Evolutionary conservation across 2,329 filamentous ascomycete species (phyloP), one percentile per base, ranked within the genome.

Genomic region (Escovopsis sp.): DNA sequence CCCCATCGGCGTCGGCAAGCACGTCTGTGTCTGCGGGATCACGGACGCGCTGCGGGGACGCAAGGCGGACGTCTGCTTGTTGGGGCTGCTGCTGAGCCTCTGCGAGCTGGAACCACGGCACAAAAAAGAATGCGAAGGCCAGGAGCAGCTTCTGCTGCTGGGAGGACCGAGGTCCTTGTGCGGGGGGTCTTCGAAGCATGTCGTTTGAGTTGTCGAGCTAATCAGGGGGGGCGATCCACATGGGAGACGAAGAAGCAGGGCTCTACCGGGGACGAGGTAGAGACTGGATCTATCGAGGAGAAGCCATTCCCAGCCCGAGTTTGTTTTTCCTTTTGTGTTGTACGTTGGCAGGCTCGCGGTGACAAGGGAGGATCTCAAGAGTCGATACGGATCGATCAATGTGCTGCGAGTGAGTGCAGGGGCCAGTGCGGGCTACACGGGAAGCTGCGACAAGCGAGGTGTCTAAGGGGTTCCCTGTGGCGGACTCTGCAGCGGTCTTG

Each of bases 101-200:
- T 64, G 72, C 71, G 51, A 77, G 62, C 43, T 62, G 61, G 38
- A 68, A 54, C 63, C 67, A 73, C 42, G 75, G 73, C 45, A 80
- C 58, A 43, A 80, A 60, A 44, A 80, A 62, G 48, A 77, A 59
- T 52, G 70, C 72, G 58, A 78, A 67, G 59, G 73, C 71, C 58
- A 76, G 56, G 58, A 72, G 54, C 53, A 65, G 59, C 57, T 62
- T 65, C 54, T 65, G 61, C 59, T 69, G 64, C 46, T 61, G 60
- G 49, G 60, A 60, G 57, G 61, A 57, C 65, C 65, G 61, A 64
- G 67, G 64, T 57, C 66, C 69, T 62, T 72, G 70, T 65, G 71
- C 72, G 55, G 70, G 69, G 60, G 75, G 75, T 68, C 75, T 74
- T 72, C 73, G 77, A 68, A 73, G 67, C 75, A 80, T 82, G 48